Percentiles rank a stretch among this genome's conserved stretches.
Evolutionary conservation across 2,329 filamentous ascomycete species (phyloP).

Genomic region (Setomelanomma holmii): DNA sequence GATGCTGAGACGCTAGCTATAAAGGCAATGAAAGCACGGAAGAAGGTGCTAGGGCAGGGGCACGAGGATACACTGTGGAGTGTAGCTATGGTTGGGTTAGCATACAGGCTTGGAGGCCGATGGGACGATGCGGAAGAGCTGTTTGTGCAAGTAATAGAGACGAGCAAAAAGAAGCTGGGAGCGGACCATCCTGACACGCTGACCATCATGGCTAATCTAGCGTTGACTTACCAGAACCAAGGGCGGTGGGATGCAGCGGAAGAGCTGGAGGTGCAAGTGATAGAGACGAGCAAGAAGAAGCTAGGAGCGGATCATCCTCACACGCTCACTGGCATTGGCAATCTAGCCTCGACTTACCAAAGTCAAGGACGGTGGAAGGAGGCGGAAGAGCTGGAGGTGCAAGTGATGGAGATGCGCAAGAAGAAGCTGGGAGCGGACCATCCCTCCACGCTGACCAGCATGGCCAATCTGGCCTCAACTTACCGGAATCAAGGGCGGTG

Average conservation of each 20-base stretch:
- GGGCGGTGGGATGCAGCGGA: background rate
- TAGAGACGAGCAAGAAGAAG: background rate
- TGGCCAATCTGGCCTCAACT: background rate
- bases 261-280: background rate
- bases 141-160: background rate
- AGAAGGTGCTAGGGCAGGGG: slow-evolving; percentile 7
- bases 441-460: background rate
- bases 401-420: background rate
- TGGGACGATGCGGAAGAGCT: background rate
- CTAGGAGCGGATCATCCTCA: background rate
- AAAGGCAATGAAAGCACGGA: slow-evolving; percentile 5
- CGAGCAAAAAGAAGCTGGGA: background rate
- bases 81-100: slow-evolving; percentile 7
- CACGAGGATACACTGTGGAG: slow-evolving; percentile 6
- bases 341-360: background rate
- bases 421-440: background rate
- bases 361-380: background rate
- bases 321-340: background rate
- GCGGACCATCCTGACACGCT: background rate
- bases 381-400: background rate
- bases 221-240: background rate
- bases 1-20: slow-evolving; percentile 2
- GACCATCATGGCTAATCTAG: background rate
- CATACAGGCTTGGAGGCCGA: background rate
- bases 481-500: background rate